A percentile compares a stretch with the other conserved stretches of the same genome.
These are phyloP conservation scores for Leucosporidium creatinivorum DNA, from an alignment of 768 basidiomycete species.

Conservation along the genomic window DNA sequence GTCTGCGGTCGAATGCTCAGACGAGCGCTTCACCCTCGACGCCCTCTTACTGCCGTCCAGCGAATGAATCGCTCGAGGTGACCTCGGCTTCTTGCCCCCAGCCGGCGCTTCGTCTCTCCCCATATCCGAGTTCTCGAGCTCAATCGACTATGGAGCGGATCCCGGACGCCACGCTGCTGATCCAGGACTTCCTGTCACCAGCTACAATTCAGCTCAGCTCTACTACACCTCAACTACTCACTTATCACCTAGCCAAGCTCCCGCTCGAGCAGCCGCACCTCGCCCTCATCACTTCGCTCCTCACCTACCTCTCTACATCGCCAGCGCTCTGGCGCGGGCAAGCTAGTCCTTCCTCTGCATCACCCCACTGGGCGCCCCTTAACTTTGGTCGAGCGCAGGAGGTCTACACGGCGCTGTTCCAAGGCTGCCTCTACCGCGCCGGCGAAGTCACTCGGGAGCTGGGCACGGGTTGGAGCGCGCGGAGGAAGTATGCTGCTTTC, in stretches of 20 bases:
- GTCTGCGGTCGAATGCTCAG: no score
- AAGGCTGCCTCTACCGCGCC: constrained; percentile 16
- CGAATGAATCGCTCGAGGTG: no score
- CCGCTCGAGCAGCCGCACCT: constrained; percentile 10
- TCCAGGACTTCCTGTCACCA: constrained; percentile 29
- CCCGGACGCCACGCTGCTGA: constrained; percentile 17
- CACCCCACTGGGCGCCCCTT: background rate
- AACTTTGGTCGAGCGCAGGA: background rate
- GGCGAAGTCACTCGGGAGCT: constrained; percentile 10
- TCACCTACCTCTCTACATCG: constrained; percentile 9
- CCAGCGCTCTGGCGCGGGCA: constrained; percentile 6
- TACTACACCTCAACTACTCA: constrained; percentile 6
- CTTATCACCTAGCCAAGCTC: constrained; percentile 16
- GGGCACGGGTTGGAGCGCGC: background rate
- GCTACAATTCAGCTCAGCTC: background rate
- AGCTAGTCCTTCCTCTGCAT: no score
- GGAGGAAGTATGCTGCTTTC: constrained; percentile 4
- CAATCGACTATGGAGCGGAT: no score
- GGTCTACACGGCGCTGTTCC: constrained; percentile 1
- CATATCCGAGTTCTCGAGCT: no score
- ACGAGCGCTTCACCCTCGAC: no score
- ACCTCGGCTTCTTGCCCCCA: no score
- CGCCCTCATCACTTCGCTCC: constrained; percentile 9
- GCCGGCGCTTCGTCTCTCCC: no score
- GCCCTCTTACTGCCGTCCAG: no score